These are phyloP conservation scores for Phytophthora citrophthora DNA, from an alignment of 352 stramenopile species.

Conservation along the genomic window DNA sequence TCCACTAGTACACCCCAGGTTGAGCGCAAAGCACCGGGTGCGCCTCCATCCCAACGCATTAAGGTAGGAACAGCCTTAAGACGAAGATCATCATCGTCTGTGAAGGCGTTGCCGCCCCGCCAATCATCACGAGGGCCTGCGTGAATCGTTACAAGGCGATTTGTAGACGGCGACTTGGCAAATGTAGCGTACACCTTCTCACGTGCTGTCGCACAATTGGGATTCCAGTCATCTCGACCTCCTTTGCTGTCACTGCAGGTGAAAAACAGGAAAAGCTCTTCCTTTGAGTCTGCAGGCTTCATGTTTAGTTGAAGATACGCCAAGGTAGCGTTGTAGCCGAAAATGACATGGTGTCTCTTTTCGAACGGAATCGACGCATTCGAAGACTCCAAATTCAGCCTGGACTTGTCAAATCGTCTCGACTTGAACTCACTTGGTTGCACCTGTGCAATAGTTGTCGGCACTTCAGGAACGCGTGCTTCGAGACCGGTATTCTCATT, in stretches of 20 bases:
- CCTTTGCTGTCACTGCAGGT: conserved; percentile 61
- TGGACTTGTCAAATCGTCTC: conserved; percentile 35
- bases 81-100: conserved; percentile 60
- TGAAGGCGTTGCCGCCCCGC: conserved; percentile 62
- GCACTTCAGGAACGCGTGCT: not conserved
- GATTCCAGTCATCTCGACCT: conserved; percentile 54
- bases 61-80: conserved; percentile 66
- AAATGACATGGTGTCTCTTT: conserved; percentile 50
- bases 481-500: not conserved
- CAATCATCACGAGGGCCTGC: conserved; percentile 59
- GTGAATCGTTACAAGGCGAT: conserved; percentile 65
- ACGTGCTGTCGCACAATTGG: conserved; percentile 47
- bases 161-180: conserved; percentile 54
- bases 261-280: conserved; percentile 75
- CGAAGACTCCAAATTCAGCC: conserved; percentile 23
- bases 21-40: conserved; percentile 38
- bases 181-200: conserved; percentile 65
- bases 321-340: conserved; percentile 57
- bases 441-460: not conserved
- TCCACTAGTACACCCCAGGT: conserved; percentile 65
- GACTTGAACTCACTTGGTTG: conserved; percentile 11
- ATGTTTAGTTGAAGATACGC: conserved; percentile 55
- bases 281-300: conserved; percentile 24
- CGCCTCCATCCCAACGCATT: conserved; percentile 64
- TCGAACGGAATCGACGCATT: conserved; percentile 36